phyloP scores from a whole-genome alignment of 2,329 filamentous ascomycete genomes.

The Xylaria sp. region DNA sequence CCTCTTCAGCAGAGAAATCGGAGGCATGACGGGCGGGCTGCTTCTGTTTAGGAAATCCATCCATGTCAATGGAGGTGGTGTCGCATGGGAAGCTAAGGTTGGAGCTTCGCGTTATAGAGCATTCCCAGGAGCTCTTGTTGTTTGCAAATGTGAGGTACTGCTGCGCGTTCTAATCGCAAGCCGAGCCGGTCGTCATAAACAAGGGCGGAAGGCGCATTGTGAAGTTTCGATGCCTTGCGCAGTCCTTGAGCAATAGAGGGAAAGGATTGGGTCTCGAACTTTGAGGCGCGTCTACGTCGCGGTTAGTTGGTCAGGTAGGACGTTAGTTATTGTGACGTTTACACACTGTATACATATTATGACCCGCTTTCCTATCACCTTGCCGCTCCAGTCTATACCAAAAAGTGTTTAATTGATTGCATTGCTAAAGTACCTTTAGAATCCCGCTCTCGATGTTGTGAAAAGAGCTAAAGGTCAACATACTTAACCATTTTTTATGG shows the following conservation, averaged over 20 bases:
- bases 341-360: constrained; percentile 1
- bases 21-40: constrained; percentile 36
- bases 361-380: constrained; percentile 6
- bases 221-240: constrained; percentile 9
- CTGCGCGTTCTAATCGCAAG: constrained; percentile 40
- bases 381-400: background rate
- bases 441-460: constrained; percentile 1
- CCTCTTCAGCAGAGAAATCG: constrained; percentile 41
- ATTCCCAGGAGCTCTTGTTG: constrained; percentile 37
- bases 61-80: constrained; percentile 30
- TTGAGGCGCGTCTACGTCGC: constrained; percentile 30
- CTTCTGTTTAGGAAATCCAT: constrained; percentile 21
- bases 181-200: constrained; percentile 34
- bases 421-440: constrained; percentile 20
- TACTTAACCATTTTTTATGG: too few relatives aligned
- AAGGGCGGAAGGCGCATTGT: constrained; percentile 41
- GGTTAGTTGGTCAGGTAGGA: constrained; percentile 1
- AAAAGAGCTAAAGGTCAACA: too few relatives aligned
- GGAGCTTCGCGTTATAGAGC: constrained; percentile 30
- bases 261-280: constrained; percentile 2
- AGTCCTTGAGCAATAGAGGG: constrained; percentile 8
- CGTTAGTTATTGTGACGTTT: background rate
- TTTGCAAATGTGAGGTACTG: constrained; percentile 32
- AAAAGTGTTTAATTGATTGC: constrained; percentile 31
- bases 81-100: constrained; percentile 37